Evolutionary conservation across 331 rosid genomes (phyloP).

Genomic region (Phaseolus coccineus): DNA sequence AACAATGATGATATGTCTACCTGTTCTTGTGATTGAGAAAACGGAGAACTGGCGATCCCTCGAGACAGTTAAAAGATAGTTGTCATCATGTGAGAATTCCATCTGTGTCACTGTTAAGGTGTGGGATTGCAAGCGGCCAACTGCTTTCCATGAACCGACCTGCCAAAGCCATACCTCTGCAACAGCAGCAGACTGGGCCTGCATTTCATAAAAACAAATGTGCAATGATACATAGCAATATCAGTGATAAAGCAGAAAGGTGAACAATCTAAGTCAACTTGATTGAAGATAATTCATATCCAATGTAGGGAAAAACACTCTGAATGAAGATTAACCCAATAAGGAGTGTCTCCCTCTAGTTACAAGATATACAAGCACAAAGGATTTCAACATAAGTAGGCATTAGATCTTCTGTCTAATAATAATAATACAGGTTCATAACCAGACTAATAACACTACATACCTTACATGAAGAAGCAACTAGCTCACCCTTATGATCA

Average conservation of each 20-base stretch:
- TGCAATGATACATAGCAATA: conserved; percentile 31
- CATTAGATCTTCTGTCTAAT: conserved; percentile 12
- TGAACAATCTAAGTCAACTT: conserved; percentile 26
- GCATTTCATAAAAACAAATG: conserved; percentile 30
- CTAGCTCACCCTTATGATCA: conserved; percentile 84
- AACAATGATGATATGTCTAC: conserved; percentile 47
- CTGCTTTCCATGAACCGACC: conserved; percentile 95
- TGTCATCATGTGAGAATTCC: conserved; percentile 87
- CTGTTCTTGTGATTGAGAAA: conserved; percentile 71
- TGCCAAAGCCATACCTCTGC: conserved; percentile 98
- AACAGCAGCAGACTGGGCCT: conserved; percentile 90
- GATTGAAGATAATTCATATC: neutral
- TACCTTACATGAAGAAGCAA: conserved; percentile 98
- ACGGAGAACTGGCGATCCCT: conserved; percentile 96
- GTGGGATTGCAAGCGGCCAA: conserved; percentile 85
- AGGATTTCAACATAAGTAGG: conserved; percentile 4
- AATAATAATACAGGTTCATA: conserved; percentile 9
- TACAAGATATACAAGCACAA: neutral
- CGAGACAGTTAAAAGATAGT: conserved; percentile 80
- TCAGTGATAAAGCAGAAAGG: conserved; percentile 20
- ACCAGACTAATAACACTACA: conserved; percentile 32
- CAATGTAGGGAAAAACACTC: neutral
- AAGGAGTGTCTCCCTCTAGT: conserved; percentile 13
- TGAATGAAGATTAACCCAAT: neutral
- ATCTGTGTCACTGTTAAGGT: conserved; percentile 90